Evolutionary conservation across 352 stramenopile genomes (phyloP), one percentile per base, ranked within the genome.

Genomic region (Saprolegnia diclina): DNA sequence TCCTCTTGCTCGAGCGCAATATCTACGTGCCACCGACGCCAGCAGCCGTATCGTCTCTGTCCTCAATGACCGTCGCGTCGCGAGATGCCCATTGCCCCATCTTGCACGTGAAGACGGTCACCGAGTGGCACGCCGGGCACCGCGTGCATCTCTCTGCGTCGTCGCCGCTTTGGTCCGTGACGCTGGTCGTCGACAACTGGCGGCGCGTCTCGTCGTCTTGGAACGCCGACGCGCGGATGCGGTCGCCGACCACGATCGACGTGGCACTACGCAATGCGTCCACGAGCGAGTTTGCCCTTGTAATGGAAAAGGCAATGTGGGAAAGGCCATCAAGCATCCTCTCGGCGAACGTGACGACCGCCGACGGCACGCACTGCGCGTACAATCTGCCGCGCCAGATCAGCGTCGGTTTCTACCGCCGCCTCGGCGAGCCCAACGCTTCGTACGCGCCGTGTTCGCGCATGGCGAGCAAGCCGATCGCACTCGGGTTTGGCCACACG

Each of bases 401-500:
- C 10, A 16, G 16, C 14, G 21, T 24, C 21, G 21, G 19, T 0
- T 29, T 26, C 16, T n/a, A 29, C 26, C 48, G 48, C 14, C 10
- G 21, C 16, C 48, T 56, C 21, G 48, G 19, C 14, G 48, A 56
- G 5, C 19, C 21, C 5, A 26, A 29, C 4, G 16, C 16, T 7
- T 11, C 21, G 21, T 21, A 61, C 5, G 24, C 35, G 22, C 53
- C 53, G 21, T 61, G 53, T n/a, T 61, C 53, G 3, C 35, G 53
- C 19, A 61, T 24, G 11, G 21, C 24, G 18, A 35, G 13, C 53
- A 35, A 35, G 26, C 53, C 53, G 5, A 42, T 69, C 21, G 37
- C 63, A 11, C 16, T 52, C 24, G 63, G 63, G 2, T 62, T 62
- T 38, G 10, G 18, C 38, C 63, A 69, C 52, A 65, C 26, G 3